These are phyloP conservation scores for Oenanthe javanica DNA, from an alignment of 140 eudicot genomes.

Conservation along the genomic window DNA sequence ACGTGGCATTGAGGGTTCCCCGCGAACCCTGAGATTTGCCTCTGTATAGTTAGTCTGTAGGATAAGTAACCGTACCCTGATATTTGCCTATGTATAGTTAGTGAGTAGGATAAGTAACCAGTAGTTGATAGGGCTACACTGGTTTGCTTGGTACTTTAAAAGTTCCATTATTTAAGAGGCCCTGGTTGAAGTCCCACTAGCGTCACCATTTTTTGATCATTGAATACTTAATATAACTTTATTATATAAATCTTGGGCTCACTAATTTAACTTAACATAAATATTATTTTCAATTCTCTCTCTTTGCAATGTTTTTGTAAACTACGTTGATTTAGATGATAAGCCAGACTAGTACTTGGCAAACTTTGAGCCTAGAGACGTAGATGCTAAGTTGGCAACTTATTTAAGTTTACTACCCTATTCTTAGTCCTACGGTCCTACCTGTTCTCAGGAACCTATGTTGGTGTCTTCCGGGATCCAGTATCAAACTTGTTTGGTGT, in stretches of 20 bases:
- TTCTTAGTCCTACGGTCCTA: constrained; percentile 40
- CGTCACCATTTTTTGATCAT: too few relatives aligned
- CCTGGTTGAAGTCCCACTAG: too few relatives aligned
- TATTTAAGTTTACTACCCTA: constrained; percentile 34
- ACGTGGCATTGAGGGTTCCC: too few relatives aligned
- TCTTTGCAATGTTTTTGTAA: background rate
- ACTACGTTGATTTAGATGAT: constrained; percentile 22
- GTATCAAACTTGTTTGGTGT: constrained; percentile 42
- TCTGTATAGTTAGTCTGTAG: too few relatives aligned
- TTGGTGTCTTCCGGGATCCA: constrained; percentile 13
- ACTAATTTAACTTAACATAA: too few relatives aligned
- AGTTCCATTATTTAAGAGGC: too few relatives aligned
- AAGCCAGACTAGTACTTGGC: background rate
- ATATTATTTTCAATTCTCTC: background rate
- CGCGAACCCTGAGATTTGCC: too few relatives aligned
- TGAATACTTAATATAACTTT: too few relatives aligned
- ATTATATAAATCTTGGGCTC: too few relatives aligned
- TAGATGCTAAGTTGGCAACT: constrained; percentile 13
- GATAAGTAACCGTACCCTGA: too few relatives aligned
- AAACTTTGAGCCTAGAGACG: background rate
- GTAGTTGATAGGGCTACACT: background rate
- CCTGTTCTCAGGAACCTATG: constrained; percentile 25
- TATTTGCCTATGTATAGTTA: background rate
- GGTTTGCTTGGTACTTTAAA: too few relatives aligned
- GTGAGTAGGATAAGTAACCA: background rate